These are phyloP conservation scores for Eudorina sp. DNA, from an alignment of 139 green algal species.

Conservation along the genomic window DNA sequence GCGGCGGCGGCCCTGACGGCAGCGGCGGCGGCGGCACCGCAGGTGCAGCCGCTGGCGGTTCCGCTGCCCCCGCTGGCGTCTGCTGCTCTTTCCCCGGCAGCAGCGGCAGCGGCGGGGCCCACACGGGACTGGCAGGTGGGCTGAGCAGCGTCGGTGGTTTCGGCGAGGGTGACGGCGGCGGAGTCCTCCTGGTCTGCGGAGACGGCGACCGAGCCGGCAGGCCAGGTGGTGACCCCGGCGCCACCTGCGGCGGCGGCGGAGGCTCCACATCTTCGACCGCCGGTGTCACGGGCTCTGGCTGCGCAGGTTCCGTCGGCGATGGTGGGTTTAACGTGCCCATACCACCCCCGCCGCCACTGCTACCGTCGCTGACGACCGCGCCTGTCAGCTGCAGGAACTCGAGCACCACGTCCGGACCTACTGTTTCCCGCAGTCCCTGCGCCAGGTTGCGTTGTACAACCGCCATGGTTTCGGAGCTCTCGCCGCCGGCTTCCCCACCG, in stretches of 20 bases:
- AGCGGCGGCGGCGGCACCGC: background rate
- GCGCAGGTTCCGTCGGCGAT: no score
- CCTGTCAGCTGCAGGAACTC: background rate
- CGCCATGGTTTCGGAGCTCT: background rate
- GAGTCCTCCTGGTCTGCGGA: background rate
- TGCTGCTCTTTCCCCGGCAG: background rate
- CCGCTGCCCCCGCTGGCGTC: background rate
- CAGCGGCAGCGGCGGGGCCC: background rate
- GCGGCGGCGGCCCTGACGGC: background rate
- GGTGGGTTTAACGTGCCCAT: no score
- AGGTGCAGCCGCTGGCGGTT: background rate
- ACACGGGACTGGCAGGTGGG: background rate
- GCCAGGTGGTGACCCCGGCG: background rate
- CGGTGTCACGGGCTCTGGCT: no score
- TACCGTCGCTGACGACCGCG: no score
- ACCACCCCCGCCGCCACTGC: no score
- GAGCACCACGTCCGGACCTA: background rate
- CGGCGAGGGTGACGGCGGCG: background rate
- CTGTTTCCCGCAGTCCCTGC: background rate
- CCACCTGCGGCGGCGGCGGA: background rate
- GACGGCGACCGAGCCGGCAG: background rate
- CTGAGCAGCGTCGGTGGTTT: background rate
- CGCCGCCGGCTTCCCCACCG: background rate
- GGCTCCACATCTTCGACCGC: no score
- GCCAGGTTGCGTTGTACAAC: background rate